These are phyloP conservation scores for Ettlia oleoabundans DNA, from an alignment of 139 green algal genomes.

Conservation along the genomic window DNA sequence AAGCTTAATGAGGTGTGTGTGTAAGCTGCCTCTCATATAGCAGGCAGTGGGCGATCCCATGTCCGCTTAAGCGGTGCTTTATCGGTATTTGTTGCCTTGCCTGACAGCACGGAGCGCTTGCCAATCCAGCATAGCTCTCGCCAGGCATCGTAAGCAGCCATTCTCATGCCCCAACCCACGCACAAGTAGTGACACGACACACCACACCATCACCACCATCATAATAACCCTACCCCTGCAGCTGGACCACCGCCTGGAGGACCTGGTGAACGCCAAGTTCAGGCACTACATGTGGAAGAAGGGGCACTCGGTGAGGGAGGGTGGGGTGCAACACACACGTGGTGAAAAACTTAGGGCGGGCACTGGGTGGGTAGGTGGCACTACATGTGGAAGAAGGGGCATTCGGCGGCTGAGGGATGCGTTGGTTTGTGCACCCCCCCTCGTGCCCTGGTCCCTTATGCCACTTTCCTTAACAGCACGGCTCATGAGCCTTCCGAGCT, in stretches of 20 bases:
- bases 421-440: too few species aligned
- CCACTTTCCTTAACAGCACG: too few species aligned
- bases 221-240: background rate
- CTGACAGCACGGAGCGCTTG: background rate
- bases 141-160: background rate
- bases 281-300: constrained; percentile 52
- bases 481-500: too few species aligned
- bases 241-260: constrained; percentile 36
- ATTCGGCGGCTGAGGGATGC: constrained; percentile 32
- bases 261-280: constrained; percentile 42
- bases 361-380: too few species aligned
- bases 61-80: background rate
- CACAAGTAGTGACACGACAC: too few species aligned
- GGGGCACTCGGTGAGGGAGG: constrained; percentile 43
- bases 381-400: constrained; percentile 57
- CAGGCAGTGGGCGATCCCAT: background rate
- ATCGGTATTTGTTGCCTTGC: background rate
- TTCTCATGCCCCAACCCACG: background rate
- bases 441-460: too few species aligned
- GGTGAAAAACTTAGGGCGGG: too few species aligned
- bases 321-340: too few species aligned
- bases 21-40: too few species aligned
- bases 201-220: background rate
- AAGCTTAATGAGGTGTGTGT: constrained; percentile 13
- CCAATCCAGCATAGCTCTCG: background rate